Evolutionary conservation across 2,329 filamentous ascomycete species (phyloP).

Genomic region (Fusarium bactridioides): DNA sequence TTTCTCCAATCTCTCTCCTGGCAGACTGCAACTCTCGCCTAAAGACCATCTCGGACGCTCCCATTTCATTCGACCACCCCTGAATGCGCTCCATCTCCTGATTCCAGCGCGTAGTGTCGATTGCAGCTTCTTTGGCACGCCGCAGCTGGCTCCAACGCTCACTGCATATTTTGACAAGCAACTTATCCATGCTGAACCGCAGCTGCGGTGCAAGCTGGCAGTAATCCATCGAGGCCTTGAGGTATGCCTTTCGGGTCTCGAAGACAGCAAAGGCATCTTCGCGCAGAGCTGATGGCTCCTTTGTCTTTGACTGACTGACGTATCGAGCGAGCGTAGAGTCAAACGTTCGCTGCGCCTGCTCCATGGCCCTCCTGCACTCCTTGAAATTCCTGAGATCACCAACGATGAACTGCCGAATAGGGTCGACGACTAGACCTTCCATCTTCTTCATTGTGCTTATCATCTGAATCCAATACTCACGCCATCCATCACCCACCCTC

Average conservation of each 20-base stretch:
- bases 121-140: conserved; percentile 70
- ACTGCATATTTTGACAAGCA: conserved; percentile 83
- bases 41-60: conserved; percentile 84
- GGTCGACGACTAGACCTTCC: conserved; percentile 80
- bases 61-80: conserved; percentile 95
- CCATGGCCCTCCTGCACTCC: conserved; percentile 78
- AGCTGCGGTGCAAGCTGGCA: conserved; percentile 88
- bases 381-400: conserved; percentile 87
- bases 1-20: conserved; percentile 82
- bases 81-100: conserved; percentile 89
- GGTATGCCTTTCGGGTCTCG: conserved; percentile 87
- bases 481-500: conserved; percentile 82
- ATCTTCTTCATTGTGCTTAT: conserved; percentile 78
- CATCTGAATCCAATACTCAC: conserved; percentile 85
- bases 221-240: conserved; percentile 93
- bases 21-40: conserved; percentile 81
- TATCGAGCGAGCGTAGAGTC: conserved; percentile 85
- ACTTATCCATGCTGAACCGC: conserved; percentile 81
- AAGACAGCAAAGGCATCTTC: conserved; percentile 97
- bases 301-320: conserved; percentile 85
- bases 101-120: conserved; percentile 71
- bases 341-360: conserved; percentile 82
- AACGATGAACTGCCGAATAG: conserved; percentile 78
- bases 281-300: conserved; percentile 87
- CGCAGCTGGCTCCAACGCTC: conserved; percentile 92